Evolutionary conservation across 2,329 filamentous ascomycete species (phyloP), one percentile per base, ranked within the genome.

Genomic region (Alternaria sp.): DNA sequence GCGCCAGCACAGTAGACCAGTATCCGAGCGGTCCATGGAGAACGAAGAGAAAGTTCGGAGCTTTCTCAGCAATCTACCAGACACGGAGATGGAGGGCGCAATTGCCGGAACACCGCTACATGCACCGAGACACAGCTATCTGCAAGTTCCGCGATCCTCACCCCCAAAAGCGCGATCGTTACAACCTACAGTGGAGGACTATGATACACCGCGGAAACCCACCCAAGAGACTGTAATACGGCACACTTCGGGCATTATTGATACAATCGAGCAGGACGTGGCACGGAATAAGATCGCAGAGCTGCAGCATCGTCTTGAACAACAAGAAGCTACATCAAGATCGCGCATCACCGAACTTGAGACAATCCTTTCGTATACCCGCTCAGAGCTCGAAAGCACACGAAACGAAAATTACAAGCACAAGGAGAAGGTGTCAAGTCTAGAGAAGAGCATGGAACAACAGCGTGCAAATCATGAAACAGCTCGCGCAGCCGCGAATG

Each of bases 41-140:
- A 72, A 77, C 29, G 72, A 77, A 2, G 75, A 77, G 61, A 77
- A 77, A 54, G 75, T 77, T 21, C 68, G 74, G 44, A 76, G 73
- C 52, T 77, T 76, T 56, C 67, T 77, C 46, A 75, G 73, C 57
- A 73, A 74, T n/a, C 60, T 77, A 37, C 74, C 74, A 37, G 75
- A 77, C 52, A 70, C 72, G 2, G 73, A 75, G 31, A 63, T 75
- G 62, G 71, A 69, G 26, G 66, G 68, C 44, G 68, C 67, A 0
- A 59, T 70, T 21, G 62, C 66, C 0, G 70, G 70, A 10, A 73
- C 72, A 9, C 71, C 74, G 10, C 54, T 71, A 36, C 69, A 66
- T 51, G 44, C 62, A 6, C 63, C 67, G 24, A 68, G 69, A 49
- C 63, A 66, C 26, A 71, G 68, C 56, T 65, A 65, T 48, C 60